phyloP scores from a whole-genome alignment of 805 yeast species.

The Wickerhamomyces hampshirensis region DNA sequence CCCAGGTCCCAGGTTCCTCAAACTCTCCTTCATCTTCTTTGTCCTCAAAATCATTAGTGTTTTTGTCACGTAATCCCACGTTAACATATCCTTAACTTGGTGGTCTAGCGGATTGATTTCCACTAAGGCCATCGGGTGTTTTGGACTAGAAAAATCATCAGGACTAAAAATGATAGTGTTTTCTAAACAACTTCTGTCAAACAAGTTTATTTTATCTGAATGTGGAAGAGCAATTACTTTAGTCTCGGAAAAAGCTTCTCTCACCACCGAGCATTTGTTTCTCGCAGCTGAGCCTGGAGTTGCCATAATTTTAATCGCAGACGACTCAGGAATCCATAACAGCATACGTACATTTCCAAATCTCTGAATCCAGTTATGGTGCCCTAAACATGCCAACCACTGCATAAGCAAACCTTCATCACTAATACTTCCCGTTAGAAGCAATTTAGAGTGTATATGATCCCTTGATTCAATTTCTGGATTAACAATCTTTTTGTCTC shows the following conservation, averaged over 20 bases:
- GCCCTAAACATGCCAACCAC: slow-evolving; percentile 63
- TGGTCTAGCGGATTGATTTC: slow-evolving; percentile 48
- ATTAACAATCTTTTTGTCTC: slow-evolving; percentile 37
- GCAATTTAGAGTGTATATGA: slow-evolving; percentile 46
- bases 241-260: slow-evolving; percentile 59
- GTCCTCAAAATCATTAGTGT: slow-evolving; percentile 47
- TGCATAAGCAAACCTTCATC: slow-evolving; percentile 73
- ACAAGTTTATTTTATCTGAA: slow-evolving; percentile 15
- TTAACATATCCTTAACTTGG: slow-evolving; percentile 41
- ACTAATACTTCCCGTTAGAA: slow-evolving; percentile 54
- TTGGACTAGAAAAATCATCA: slow-evolving; percentile 25
- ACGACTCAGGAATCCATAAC: slow-evolving; percentile 56
- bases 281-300: slow-evolving; percentile 47
- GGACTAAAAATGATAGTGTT: slow-evolving; percentile 23
- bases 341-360: slow-evolving; percentile 75
- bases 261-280: slow-evolving; percentile 57
- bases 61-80: slow-evolving; percentile 64
- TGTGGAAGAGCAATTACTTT: slow-evolving; percentile 47
- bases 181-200: slow-evolving; percentile 18
- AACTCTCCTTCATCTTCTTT: slow-evolving; percentile 39
- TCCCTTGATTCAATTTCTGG: slow-evolving; percentile 34
- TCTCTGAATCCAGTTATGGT: slow-evolving; percentile 68
- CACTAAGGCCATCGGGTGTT: slow-evolving; percentile 34
- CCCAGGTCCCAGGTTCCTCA: slow-evolving; percentile 74
- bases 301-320: slow-evolving; percentile 61